Evolutionary conservation across 2,329 filamentous ascomycete genomes (phyloP), one percentile per base, ranked within the genome.

Genomic region (Verticillium dahliae): DNA sequence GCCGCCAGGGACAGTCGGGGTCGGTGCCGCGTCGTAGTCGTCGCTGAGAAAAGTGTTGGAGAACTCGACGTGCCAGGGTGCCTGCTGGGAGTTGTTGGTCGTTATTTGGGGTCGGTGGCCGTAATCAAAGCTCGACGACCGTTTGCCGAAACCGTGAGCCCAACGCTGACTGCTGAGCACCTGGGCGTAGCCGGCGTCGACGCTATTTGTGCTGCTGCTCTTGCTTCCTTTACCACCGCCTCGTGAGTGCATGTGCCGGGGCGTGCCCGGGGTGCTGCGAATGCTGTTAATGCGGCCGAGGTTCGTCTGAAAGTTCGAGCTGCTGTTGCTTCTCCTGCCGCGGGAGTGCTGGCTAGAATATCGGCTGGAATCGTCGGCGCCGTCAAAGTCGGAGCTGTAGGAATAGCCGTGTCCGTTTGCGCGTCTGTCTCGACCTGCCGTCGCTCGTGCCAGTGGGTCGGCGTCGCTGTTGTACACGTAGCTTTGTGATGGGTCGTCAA

Each of bases 11-110:
- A 97, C 82, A 34, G 87, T 93, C 5, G 94, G 94, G 41, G 89
- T 94, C 14, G 94, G 93, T 33, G 92, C 93, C 59, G 92, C 90
- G 71, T 95, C 90, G 75, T 89, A 87, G 68, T 89, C 85, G 69
- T 83, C 75, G 65, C 66, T 70, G 65, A 82, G 75, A 66, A 81
- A 80, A 62, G 75, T 76, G 66, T 78, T 80, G 62, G 79, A 74
- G 64, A 81, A 79, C 54, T 84, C 81, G 63, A 79, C 70, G 65
- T 80, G 78, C 77, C 80, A 82, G 57, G 67, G 66, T n/a, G 67
- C 68, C 59, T 70, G 73, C 60, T 67, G 66, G 65, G 68, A 50
- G 61, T 65, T 63, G 52, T 62, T 56, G 54, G 54, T 31, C 15
- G 54, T 27, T 14, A 35, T 56, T 15, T 27, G 54, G 27, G 66